A percentile compares a stretch with the other conserved stretches of the same genome.
phyloP scores from a whole-genome alignment of 495 filamentous ascomycete genomes.

The Annulohypoxylon bovei region DNA sequence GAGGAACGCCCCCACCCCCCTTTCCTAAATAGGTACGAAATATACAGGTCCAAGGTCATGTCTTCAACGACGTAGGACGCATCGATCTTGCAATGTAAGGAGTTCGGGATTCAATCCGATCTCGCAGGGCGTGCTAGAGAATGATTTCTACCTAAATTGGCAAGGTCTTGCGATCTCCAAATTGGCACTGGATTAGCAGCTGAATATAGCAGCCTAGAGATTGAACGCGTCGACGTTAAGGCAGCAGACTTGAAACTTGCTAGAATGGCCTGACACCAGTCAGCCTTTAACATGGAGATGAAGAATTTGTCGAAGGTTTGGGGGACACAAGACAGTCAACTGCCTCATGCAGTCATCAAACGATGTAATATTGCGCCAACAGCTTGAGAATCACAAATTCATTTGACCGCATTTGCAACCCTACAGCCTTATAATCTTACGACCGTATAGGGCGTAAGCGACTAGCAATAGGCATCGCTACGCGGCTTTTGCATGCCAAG shows the following conservation, averaged over 20 bases:
- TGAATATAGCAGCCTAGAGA: not conserved
- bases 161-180: not conserved
- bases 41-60: not conserved
- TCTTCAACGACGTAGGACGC: constrained; percentile 15
- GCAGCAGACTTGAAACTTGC: not conserved
- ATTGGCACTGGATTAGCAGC: not conserved
- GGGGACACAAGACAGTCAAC: not conserved
- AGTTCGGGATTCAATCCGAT: constrained; percentile 9
- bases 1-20: constrained; percentile 4
- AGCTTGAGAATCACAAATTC: not conserved
- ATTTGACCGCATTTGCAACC: not conserved
- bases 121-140: constrained; percentile 14
- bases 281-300: not conserved
- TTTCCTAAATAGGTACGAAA: not conserved
- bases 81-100: constrained; percentile 3
- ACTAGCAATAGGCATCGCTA: not conserved
- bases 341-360: constrained; percentile 15
- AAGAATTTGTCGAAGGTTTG: no score
- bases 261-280: not conserved
- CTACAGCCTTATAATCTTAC: not conserved
- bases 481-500: constrained; percentile 3
- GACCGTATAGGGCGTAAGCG: not conserved
- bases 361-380: not conserved
- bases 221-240: constrained; percentile 12
- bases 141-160: not conserved